phyloP scores from a whole-genome alignment of 1,284 basidiomycete species.

The Leccinum angustisporum region DNA sequence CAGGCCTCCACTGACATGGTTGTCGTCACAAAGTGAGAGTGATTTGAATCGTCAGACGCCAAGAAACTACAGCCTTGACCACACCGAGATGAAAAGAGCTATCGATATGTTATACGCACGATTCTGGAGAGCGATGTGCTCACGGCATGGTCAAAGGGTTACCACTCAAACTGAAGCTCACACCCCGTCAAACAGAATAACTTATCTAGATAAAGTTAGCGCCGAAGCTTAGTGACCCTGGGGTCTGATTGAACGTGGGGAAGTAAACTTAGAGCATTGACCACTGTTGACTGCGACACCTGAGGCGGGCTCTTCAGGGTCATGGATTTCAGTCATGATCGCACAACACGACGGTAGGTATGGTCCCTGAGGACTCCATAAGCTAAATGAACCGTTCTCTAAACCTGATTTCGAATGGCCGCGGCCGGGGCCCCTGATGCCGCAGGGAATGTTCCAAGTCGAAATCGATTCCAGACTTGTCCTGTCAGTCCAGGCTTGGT shows the following conservation, averaged over 20 bases:
- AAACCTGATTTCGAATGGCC: neutral
- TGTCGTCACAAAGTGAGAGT: neutral
- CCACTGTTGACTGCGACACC: neutral
- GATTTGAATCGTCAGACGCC: neutral
- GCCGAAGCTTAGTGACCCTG: slow-evolving; percentile 2
- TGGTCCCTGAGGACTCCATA: neutral
- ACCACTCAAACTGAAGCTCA: neutral
- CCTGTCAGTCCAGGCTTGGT: neutral
- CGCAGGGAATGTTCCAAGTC: neutral
- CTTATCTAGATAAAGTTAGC: slow-evolving; percentile 1
- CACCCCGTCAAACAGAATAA: neutral
- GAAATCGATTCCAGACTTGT: neutral
- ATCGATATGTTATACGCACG: neutral
- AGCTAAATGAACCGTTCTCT: neutral
- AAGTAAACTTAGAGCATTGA: neutral
- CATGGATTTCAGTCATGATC: neutral
- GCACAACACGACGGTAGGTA: neutral
- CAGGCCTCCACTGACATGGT: slow-evolving; percentile 3
- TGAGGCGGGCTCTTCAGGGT: neutral
- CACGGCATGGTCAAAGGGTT: slow-evolving; percentile 7
- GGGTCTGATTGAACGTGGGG: neutral
- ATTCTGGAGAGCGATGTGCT: slow-evolving; percentile 1
- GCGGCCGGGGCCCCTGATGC: neutral
- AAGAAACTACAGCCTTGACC: neutral
- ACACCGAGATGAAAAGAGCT: neutral